Percentiles rank a stretch among this genome's conserved stretches.
Conservation (phyloP, 176 grass and related monocot genomes). For the Juncus inflexus region DNA sequence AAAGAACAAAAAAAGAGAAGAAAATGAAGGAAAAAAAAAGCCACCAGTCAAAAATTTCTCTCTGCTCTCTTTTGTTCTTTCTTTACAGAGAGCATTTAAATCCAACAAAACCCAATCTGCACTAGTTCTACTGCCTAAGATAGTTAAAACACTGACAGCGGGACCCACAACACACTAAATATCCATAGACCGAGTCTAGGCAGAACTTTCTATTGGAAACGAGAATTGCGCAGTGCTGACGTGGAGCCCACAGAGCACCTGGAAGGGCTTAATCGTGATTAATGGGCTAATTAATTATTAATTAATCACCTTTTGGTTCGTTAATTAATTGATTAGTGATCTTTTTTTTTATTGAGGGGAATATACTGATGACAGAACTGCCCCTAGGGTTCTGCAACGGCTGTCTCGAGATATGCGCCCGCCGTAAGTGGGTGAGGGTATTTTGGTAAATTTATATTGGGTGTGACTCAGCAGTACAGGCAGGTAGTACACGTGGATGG, state of each 20-base stretch:
- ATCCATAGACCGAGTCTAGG: slow-evolving; percentile 1
- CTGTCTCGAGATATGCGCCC: not conserved
- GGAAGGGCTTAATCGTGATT: slow-evolving; percentile 1
- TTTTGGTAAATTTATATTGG: slow-evolving; percentile 1
- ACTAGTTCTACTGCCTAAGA: slow-evolving; percentile 16
- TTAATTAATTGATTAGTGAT: not conserved
- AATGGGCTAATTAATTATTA: slow-evolving; percentile 11
- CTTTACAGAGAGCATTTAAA: slow-evolving; percentile 7
- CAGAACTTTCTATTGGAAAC: slow-evolving; percentile 12
- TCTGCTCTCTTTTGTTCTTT: slow-evolving; percentile 11
- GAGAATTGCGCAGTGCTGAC: slow-evolving; percentile 27
- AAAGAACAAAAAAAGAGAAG: slow-evolving; percentile 10
- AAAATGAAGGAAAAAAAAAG: slow-evolving; percentile 14
- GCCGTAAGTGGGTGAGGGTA: not conserved
- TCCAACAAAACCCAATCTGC: not conserved
- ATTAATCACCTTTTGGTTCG: not conserved
- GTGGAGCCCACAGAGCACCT: slow-evolving; percentile 22
- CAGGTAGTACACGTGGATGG: not conserved
- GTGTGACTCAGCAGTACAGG: slow-evolving; percentile 1
- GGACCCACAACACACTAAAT: not conserved
- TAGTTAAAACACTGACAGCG: not conserved
- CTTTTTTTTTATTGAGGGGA: not conserved
- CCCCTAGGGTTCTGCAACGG: slow-evolving; percentile 38
- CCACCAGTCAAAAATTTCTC: slow-evolving; percentile 14
- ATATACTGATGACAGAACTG: slow-evolving; percentile 21